Evolutionary conservation across 73 alveolate genomes (phyloP).

Genomic region (Symbiodinium natans): DNA sequence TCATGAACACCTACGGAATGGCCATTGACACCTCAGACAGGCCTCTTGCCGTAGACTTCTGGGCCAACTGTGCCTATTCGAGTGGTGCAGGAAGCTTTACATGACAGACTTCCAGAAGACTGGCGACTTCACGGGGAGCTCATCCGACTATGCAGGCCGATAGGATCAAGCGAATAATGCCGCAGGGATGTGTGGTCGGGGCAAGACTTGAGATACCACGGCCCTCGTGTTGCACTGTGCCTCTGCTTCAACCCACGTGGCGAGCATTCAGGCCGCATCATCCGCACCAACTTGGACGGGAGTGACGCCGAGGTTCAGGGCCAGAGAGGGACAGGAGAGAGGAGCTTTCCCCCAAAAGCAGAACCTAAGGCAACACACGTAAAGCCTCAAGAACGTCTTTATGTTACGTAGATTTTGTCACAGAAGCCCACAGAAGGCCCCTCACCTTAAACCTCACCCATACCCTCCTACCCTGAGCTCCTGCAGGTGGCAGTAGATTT

Average conservation of each 20-base stretch:
- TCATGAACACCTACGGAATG: slow-evolving; percentile 88
- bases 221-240: no score
- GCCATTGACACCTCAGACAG: slow-evolving; percentile 37
- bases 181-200: not conserved
- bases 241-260: no score
- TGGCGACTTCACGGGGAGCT: slow-evolving; percentile 35
- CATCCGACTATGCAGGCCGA: not conserved
- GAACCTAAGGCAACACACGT: no score
- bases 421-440: no score
- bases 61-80: not conserved
- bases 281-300: slow-evolving; percentile 83
- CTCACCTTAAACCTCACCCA: no score
- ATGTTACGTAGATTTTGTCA: no score
- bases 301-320: slow-evolving; percentile 21
- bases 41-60: not conserved
- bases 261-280: slow-evolving; percentile 65
- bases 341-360: no score
- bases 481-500: no score
- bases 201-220: no score
- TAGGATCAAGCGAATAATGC: not conserved
- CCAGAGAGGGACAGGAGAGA: no score
- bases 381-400: no score
- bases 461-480: no score
- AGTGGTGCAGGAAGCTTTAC: slow-evolving; percentile 16
- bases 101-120: slow-evolving; percentile 82